These are phyloP conservation scores for Zymoseptoria passerinii DNA, from an alignment of 2,329 filamentous ascomycete genomes.

Conservation along the genomic window DNA sequence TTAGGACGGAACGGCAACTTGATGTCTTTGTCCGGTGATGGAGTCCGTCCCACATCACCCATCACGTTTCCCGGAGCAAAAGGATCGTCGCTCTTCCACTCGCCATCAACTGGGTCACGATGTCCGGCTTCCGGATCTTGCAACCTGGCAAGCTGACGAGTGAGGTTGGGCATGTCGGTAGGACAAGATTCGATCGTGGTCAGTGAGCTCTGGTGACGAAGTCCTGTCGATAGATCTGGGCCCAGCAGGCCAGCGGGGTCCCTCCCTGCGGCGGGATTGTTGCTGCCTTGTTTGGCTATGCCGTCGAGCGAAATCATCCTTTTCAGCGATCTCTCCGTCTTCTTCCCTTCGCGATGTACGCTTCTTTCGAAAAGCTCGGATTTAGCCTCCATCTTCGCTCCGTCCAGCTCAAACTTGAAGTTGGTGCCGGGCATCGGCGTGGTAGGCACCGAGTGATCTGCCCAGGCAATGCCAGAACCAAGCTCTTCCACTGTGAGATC, in stretches of 20 bases:
- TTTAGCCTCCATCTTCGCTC: slow-evolving; percentile 8
- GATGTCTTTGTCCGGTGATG: slow-evolving; percentile 2
- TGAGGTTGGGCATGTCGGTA: slow-evolving; percentile 12
- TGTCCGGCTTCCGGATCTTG: slow-evolving; percentile 7
- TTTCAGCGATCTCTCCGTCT: slow-evolving; percentile 13
- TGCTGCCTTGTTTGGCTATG: slow-evolving; percentile 15
- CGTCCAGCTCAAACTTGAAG: slow-evolving; percentile 17
- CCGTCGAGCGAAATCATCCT: slow-evolving; percentile 23
- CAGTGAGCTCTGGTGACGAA: background rate
- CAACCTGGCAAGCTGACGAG: slow-evolving; percentile 8
- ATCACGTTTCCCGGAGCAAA: slow-evolving; percentile 13
- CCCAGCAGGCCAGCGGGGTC: background rate
- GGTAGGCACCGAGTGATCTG: slow-evolving; percentile 2
- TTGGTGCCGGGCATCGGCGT: slow-evolving; percentile 19
- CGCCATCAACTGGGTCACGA: slow-evolving; percentile 5
- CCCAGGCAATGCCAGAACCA: slow-evolving; percentile 6
- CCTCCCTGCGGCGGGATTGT: background rate
- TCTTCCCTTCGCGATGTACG: slow-evolving; percentile 14
- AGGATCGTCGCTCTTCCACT: slow-evolving; percentile 16
- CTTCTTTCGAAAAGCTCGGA: slow-evolving; percentile 21
- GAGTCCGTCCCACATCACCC: slow-evolving; percentile 2
- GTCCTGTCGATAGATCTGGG: background rate
- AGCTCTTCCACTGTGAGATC: slow-evolving; percentile 7
- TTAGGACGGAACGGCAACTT: slow-evolving; percentile 13
- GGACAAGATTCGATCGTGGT: slow-evolving; percentile 6